These are phyloP conservation scores for Daldinia caldariorum DNA, from an alignment of 495 filamentous ascomycete genomes.

Conservation along the genomic window DNA sequence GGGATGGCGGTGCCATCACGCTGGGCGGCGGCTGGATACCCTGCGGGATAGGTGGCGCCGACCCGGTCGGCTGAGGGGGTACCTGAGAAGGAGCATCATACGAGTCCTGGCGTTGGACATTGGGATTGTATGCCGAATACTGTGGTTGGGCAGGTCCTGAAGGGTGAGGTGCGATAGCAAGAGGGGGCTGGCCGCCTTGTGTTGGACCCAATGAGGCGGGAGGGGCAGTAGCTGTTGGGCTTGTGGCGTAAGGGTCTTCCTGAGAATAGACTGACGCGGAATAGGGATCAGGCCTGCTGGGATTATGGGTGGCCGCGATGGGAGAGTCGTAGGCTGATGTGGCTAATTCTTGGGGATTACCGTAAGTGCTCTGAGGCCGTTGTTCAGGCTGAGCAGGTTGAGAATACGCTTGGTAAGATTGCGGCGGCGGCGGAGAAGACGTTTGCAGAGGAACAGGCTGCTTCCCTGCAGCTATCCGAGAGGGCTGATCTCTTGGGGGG, in stretches of 20 bases:
- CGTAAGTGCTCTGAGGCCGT: conserved; percentile 77
- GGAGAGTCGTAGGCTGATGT: conserved; percentile 88
- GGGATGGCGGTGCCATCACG: conserved; percentile 53
- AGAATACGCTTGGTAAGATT: conserved; percentile 55
- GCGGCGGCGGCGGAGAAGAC: conserved; percentile 51
- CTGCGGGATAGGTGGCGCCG: conserved; percentile 56
- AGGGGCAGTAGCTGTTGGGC: conserved; percentile 43
- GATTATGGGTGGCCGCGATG: conserved; percentile 66
- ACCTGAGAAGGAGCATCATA: conserved; percentile 41
- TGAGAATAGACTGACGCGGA: conserved; percentile 67
- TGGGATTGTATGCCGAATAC: conserved; percentile 56
- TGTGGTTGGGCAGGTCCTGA: conserved; percentile 50
- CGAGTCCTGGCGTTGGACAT: conserved; percentile 50
- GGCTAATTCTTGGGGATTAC: conserved; percentile 82
- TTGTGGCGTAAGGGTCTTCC: conserved; percentile 63
- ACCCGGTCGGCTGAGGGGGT: conserved; percentile 55
- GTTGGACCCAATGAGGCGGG: conserved; percentile 44
- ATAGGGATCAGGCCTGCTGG: conserved; percentile 60
- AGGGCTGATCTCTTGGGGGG: conserved; percentile 55
- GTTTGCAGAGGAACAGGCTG: conserved; percentile 60
- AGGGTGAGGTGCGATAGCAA: conserved; percentile 44
- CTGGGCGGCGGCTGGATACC: conserved; percentile 55
- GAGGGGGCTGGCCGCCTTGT: conserved; percentile 43
- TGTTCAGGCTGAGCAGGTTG: conserved; percentile 55
- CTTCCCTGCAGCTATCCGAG: conserved; percentile 55